Base-by-base conservation (phyloP, 495 filamentous ascomycete genomes). In the Cairneyella variabilis region DNA sequence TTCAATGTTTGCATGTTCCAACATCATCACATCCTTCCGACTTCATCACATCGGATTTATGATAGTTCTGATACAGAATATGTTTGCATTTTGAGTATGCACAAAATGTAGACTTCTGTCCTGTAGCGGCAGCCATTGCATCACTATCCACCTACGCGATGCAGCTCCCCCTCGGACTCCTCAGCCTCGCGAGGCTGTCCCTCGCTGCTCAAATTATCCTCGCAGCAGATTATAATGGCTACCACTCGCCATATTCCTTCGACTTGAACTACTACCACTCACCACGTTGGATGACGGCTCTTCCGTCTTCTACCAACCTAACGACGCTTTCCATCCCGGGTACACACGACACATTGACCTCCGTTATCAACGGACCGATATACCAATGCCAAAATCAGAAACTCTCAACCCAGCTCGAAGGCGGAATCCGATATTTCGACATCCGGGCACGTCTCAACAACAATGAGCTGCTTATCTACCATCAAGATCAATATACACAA, bases 321-420 rank as follows among this genome's bases (percentile, higher is more conserved):
- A 61, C 57, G 17, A 42, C 37, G 1, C 54, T 66, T 1, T 65
- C 63, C 0, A 63, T 66, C 27, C 64, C 64, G 1, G 64, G 64
- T 11, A 66, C 64, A 10, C 64, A 66, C 47, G 60, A 66, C 51
- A 66, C 64, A 21, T 60, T 66, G 63, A 59, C 64, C 26, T 60
- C 48, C 41, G 42, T 25, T 12, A 16, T 48, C 44, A 45, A 37
- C 14, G 20, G 43, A n/a, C 22, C 46, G 18, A 54, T 56, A 30
- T 53, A 54, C 9, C 49, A 56, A 16, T 64, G 60, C 4, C 64
- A 67, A 53, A 50, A 56, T 21, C 57, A 60, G 12, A 44, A 25
- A 17, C 54, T 67, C 16, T 3, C 14, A 0, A 60, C 62, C 3
- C 64, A 64, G 26, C 64, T 66, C 30, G 14, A 47, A 10, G 37